Percentiles rank a stretch among this genome's conserved stretches.
Evolutionary conservation across 441 rosid genomes (phyloP).

Genomic region (Cnidoscolus chayamansa): DNA sequence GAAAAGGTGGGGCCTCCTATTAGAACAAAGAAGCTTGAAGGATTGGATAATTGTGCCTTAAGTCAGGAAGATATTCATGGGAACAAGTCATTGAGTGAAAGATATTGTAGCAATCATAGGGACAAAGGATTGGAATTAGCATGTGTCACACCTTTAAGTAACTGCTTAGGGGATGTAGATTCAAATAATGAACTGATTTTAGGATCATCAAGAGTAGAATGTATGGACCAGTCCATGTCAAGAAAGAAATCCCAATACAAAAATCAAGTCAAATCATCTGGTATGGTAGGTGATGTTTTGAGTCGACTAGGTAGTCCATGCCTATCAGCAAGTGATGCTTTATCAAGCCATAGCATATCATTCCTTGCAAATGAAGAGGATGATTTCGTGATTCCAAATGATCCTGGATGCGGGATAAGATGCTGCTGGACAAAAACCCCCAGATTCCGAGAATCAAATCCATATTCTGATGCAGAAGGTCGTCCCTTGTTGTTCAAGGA

Average conservation of each 20-base stretch:
- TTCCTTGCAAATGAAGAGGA: constrained; percentile 50
- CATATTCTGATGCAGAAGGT: constrained; percentile 64
- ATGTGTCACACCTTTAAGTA: constrained; percentile 31
- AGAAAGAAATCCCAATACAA: constrained; percentile 29
- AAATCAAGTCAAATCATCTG: constrained; percentile 30
- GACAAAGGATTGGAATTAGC: constrained; percentile 35
- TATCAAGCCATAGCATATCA: constrained; percentile 43
- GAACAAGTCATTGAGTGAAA: constrained; percentile 30
- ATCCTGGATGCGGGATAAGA: constrained; percentile 60
- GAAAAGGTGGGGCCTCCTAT: constrained; percentile 24
- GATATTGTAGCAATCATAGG: constrained; percentile 26
- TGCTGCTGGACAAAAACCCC: constrained; percentile 90
- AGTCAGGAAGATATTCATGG: constrained; percentile 24
- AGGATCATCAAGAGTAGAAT: constrained; percentile 35
- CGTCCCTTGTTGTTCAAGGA: constrained; percentile 54
- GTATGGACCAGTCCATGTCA: constrained; percentile 19
- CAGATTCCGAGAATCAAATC: constrained; percentile 53
- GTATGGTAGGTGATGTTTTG: constrained; percentile 46
- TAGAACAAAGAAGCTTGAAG: constrained; percentile 20
- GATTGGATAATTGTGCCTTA: constrained; percentile 23
- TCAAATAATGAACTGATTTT: constrained; percentile 37
- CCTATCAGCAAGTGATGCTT: constrained; percentile 42
- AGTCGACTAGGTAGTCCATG: constrained; percentile 55
- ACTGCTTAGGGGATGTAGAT: constrained; percentile 47
- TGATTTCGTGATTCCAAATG: constrained; percentile 34